Evolutionary conservation across 2,329 filamentous ascomycete species (phyloP).

Genomic region (Pseudogymnoascus sp.): DNA sequence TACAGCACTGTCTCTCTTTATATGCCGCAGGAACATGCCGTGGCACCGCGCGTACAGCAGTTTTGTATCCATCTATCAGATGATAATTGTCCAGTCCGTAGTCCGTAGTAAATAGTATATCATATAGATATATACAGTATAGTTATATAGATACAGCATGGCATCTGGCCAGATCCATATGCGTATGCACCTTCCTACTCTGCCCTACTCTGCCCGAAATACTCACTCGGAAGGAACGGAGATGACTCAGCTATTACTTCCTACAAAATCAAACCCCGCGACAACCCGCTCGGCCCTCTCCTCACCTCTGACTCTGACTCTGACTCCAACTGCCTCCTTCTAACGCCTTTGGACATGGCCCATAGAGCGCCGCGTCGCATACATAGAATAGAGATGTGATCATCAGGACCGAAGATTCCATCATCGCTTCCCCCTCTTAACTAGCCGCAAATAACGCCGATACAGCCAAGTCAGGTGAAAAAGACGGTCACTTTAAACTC

Average conservation of each 20-base stretch:
- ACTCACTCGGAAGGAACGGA: neutral
- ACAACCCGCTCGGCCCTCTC: neutral
- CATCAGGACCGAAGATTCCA: neutral
- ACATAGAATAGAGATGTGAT: neutral
- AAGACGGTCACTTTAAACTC: neutral
- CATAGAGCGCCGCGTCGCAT: neutral
- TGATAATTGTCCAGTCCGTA: neutral
- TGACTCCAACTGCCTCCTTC: neutral
- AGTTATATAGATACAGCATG: no score
- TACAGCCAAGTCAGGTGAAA: neutral
- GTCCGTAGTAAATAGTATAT: neutral
- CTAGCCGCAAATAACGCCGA: neutral
- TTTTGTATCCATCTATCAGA: neutral
- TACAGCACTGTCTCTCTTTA: neutral
- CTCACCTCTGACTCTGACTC: neutral
- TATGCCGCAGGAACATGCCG: neutral
- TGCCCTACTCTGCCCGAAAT: neutral
- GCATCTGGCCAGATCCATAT: neutral
- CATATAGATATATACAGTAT: neutral
- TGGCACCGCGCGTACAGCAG: neutral
- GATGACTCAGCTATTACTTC: constrained; percentile 5
- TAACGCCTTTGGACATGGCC: neutral
- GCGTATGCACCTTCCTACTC: no score
- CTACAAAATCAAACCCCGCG: neutral
- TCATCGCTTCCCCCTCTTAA: neutral